Percentiles rank a stretch among this genome's conserved stretches.
Evolutionary conservation across 2,329 filamentous ascomycete species (phyloP).

Genomic region (Ophiostoma fasciatum): DNA sequence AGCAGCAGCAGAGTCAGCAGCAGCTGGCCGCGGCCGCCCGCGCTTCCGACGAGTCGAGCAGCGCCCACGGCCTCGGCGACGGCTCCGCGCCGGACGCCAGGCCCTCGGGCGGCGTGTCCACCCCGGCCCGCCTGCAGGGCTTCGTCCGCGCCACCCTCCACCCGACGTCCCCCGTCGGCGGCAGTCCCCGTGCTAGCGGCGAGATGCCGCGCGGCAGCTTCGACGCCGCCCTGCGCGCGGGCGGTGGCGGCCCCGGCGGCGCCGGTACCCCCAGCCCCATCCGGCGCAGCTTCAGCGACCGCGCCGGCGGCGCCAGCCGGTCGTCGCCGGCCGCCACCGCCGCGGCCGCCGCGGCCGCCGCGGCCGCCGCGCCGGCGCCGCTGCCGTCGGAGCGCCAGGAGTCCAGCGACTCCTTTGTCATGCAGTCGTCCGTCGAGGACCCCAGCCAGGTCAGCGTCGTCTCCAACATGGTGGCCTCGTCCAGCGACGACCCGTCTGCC

Average conservation of each 20-base stretch:
- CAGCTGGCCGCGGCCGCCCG: too few relatives aligned
- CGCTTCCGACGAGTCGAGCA: too few relatives aligned
- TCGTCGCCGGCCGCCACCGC: background rate
- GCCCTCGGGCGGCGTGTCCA: conserved; percentile 4
- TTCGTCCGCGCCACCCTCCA: conserved; percentile 47
- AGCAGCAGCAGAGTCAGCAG: too few relatives aligned
- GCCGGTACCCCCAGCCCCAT: too few relatives aligned
- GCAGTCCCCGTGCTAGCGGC: conserved; percentile 39
- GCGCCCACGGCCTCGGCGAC: background rate
- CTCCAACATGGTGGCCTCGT: conserved; percentile 54
- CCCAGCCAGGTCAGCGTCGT: conserved; percentile 42
- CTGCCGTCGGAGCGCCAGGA: conserved; percentile 36
- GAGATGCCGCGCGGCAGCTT: conserved; percentile 38
- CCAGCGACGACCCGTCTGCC: conserved; percentile 65
- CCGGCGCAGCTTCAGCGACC: conserved; percentile 48
- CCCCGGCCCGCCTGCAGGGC: conserved; percentile 32
- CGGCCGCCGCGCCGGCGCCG: conserved; percentile 5
- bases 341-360: background rate
- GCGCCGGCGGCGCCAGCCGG: conserved; percentile 23
- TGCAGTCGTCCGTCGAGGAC: conserved; percentile 47
- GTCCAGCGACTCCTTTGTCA: conserved; percentile 61
- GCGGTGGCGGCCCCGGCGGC: conserved; percentile 18
- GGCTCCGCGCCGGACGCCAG: background rate
- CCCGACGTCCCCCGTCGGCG: conserved; percentile 30
- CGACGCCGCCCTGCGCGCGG: conserved; percentile 31